Evolutionary conservation across 306 rosid species (phyloP), one percentile per base, ranked within the genome.

Genomic region (Potentilla sterilis): DNA sequence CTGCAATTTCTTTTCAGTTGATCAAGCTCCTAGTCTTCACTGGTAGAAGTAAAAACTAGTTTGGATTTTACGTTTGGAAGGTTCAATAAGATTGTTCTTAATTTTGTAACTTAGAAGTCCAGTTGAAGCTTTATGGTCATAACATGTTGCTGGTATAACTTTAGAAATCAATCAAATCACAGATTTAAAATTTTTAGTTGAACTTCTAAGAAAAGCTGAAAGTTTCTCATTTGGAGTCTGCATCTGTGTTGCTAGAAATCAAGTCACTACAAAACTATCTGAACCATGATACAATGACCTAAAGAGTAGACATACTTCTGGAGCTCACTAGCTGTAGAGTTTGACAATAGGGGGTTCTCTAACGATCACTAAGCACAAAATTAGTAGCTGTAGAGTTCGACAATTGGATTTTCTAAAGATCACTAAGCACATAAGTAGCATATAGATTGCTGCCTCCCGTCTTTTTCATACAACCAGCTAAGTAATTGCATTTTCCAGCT

Each of bases 1-100:
- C 24, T 87, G 84, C 74, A 81, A 78, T 87, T 91, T 91, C 88
- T 86, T 82, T 77, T 87, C 97, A 21, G 90, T 89, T 21, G 97
- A 91, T 84, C 97, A 89, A 77, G 92, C 90, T 74, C 97, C 97
- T 16, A 83, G 83, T 49, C 88, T 91, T 72, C 87, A 79, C 14
- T 86, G 83, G 86, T 82, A 77, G 63, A 81, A 79, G 67, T 75
- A 40, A 77, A 73, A 73, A n/a, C 62, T 47, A 69, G 59, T 11
- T 72, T 51, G 21, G 42, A 9, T 12, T 49, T 48, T 19, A 3
- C 3, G 6, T 37, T 74, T 40, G 0, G 15, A 21, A 38, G 19
- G 34, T 46, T 13, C 7, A 54, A 63, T n/a, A 43, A 51, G 8
- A 63, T 28, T 28, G 65, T 14, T 32, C 22, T 34, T 65, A 79